These are phyloP conservation scores for Lactarius tabidus DNA, from an alignment of 768 basidiomycete genomes.

Conservation along the genomic window DNA sequence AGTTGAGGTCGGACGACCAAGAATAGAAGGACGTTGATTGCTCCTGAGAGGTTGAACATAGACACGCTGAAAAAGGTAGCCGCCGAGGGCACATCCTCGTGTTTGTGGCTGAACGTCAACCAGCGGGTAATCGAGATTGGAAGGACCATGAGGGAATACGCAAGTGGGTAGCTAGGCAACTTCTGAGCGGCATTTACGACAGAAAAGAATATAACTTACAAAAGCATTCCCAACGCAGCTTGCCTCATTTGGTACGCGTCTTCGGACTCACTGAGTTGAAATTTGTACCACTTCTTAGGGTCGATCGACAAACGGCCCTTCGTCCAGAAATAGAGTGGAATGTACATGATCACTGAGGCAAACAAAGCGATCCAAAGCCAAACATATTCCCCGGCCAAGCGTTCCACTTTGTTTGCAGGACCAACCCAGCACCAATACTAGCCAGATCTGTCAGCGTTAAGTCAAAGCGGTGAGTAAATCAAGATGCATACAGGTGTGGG, in stretches of 20 bases:
- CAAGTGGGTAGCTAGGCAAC: slow-evolving; percentile 36
- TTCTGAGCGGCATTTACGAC: neutral
- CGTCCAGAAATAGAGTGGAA: slow-evolving; percentile 37
- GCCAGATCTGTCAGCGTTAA: slow-evolving; percentile 25
- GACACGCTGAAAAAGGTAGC: slow-evolving; percentile 34
- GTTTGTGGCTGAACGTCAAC: slow-evolving; percentile 31
- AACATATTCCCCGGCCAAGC: slow-evolving; percentile 42
- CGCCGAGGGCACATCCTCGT: slow-evolving; percentile 28
- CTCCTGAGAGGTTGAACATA: slow-evolving; percentile 39
- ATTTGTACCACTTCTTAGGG: too few species aligned
- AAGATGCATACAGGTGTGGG: slow-evolving; percentile 35
- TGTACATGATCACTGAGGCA: slow-evolving; percentile 34
- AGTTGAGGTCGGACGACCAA: slow-evolving; percentile 36
- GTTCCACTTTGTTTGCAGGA: slow-evolving; percentile 29
- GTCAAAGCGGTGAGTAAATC: neutral
- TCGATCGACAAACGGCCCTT: too few species aligned
- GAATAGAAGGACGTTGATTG: slow-evolving; percentile 40
- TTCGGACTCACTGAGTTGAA: too few species aligned
- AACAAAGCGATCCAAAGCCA: slow-evolving; percentile 44
- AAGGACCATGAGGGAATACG: slow-evolving; percentile 28
- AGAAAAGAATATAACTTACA: slow-evolving; percentile 27
- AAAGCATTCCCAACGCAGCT: too few species aligned
- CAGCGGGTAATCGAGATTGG: slow-evolving; percentile 42
- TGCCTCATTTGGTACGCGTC: too few species aligned
- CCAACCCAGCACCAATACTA: slow-evolving; percentile 26